Evolutionary conservation across 805 yeast genomes (phyloP).

Genomic region (Saturnispora bothae): DNA sequence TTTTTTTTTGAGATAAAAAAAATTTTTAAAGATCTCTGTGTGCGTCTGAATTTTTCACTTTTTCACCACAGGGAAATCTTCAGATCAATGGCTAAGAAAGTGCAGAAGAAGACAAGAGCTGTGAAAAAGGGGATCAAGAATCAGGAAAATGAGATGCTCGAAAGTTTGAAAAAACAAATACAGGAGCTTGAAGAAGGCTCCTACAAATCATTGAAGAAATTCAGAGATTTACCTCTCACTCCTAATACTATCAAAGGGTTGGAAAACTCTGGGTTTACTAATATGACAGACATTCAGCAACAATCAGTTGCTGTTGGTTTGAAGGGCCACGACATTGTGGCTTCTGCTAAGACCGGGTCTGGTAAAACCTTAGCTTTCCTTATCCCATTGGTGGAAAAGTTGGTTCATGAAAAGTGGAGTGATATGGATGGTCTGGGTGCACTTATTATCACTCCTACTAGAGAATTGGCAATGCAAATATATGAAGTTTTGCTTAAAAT

Average conservation of each 20-base stretch:
- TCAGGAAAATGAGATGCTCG: conserved; percentile 27
- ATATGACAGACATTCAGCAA: conserved; percentile 79
- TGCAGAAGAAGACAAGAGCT: conserved; percentile 20
- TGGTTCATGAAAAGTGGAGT: conserved; percentile 63
- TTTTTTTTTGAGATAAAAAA: no score
- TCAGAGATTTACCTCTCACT: conserved; percentile 72
- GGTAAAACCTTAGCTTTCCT: conserved; percentile 86
- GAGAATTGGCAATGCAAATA: conserved; percentile 85
- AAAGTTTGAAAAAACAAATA: conserved; percentile 39
- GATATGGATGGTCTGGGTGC: conserved; percentile 87
- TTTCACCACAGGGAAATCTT: no score
- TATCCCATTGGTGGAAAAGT: conserved; percentile 65
- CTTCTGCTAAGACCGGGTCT: conserved; percentile 84
- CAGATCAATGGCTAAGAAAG: conserved; percentile 26
- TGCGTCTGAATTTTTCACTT: no score
- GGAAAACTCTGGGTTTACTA: conserved; percentile 64
- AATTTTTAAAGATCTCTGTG: no score
- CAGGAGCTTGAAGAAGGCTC: conserved; percentile 41
- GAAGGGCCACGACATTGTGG: conserved; percentile 70
- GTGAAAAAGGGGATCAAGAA: conserved; percentile 21
- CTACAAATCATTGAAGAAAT: conserved; percentile 34
- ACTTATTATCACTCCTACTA: conserved; percentile 78
- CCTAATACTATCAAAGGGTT: conserved; percentile 58
- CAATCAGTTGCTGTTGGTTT: conserved; percentile 67
- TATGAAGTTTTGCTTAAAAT: conserved; percentile 79